phyloP scores from a whole-genome alignment of 2,329 filamentous ascomycete species.

The Colletotrichum kahawae region DNA sequence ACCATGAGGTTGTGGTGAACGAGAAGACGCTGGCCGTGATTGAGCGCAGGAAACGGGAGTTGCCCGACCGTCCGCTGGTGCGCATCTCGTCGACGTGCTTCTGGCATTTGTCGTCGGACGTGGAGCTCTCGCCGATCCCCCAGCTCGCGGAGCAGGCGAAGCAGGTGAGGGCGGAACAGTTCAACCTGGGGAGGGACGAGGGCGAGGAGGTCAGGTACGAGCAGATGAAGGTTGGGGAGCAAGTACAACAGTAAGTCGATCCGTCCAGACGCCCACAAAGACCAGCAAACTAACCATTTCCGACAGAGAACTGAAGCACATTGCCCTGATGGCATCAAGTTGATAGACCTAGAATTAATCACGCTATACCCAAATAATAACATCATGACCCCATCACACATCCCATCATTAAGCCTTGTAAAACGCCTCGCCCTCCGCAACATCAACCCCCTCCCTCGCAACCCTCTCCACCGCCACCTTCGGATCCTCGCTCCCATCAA shows the following conservation, averaged over 20 bases:
- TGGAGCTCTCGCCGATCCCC: slow-evolving; percentile 58
- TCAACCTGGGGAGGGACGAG: slow-evolving; percentile 56
- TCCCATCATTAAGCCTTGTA: slow-evolving; percentile 21
- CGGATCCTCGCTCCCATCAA: slow-evolving; percentile 57
- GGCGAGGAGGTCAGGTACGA: slow-evolving; percentile 53
- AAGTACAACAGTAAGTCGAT: slow-evolving; percentile 57
- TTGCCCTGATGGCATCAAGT: slow-evolving; percentile 50
- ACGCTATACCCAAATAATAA: slow-evolving; percentile 5
- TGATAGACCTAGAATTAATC: not conserved
- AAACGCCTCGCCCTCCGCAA: slow-evolving; percentile 56
- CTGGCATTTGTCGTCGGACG: slow-evolving; percentile 64
- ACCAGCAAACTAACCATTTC: not conserved
- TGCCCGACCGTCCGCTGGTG: slow-evolving; percentile 55
- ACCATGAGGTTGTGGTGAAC: slow-evolving; percentile 66
- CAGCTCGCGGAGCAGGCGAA: slow-evolving; percentile 49
- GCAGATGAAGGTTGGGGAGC: slow-evolving; percentile 62
- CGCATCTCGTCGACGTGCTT: slow-evolving; percentile 67
- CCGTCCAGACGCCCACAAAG: not conserved
- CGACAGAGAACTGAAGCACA: slow-evolving; percentile 56
- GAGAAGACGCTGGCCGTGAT: slow-evolving; percentile 54
- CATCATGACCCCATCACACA: not conserved
- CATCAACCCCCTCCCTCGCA: slow-evolving; percentile 54
- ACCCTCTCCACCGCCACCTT: slow-evolving; percentile 52
- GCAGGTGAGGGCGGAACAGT: slow-evolving; percentile 50
- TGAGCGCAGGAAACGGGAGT: slow-evolving; percentile 41